phyloP scores from a whole-genome alignment of 2,329 filamentous ascomycete species.

The Exophiala sp. region DNA sequence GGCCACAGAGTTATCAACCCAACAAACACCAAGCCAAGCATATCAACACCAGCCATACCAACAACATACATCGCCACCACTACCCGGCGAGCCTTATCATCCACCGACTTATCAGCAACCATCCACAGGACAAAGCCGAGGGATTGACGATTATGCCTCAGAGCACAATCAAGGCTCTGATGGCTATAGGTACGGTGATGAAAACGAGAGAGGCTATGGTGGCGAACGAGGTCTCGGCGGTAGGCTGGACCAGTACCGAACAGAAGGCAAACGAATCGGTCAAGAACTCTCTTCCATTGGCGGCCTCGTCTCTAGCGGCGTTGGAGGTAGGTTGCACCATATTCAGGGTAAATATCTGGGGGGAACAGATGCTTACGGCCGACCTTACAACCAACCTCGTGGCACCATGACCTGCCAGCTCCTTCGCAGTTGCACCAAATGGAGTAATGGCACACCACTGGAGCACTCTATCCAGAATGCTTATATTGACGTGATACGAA shows the following conservation, averaged over 20 bases:
- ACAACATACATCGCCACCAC: slow-evolving; percentile 3
- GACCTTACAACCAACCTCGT: slow-evolving; percentile 18
- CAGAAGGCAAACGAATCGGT: slow-evolving; percentile 29
- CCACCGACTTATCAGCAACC: slow-evolving; percentile 19
- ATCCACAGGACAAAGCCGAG: slow-evolving; percentile 17
- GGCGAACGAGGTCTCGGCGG: slow-evolving; percentile 33
- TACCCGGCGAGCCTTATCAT: slow-evolving; percentile 19
- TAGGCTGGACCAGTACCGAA: slow-evolving; percentile 31
- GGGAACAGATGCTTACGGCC: slow-evolving; percentile 21
- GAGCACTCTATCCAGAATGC: slow-evolving; percentile 84
- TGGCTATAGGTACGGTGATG: slow-evolving; percentile 32
- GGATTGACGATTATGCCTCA: slow-evolving; percentile 19
- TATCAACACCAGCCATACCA: slow-evolving; percentile 24
- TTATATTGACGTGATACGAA: slow-evolving; percentile 65
- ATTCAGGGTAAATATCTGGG: slow-evolving; percentile 31
- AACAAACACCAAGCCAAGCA: slow-evolving; percentile 15
- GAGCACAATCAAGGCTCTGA: slow-evolving; percentile 31
- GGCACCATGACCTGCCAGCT: slow-evolving; percentile 34
- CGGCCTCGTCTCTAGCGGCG: slow-evolving; percentile 36
- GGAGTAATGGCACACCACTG: slow-evolving; percentile 54
- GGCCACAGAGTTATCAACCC: slow-evolving; percentile 17
- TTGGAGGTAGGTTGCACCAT: slow-evolving; percentile 41
- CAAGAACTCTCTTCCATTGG: slow-evolving; percentile 37
- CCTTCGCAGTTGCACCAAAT: slow-evolving; percentile 46
- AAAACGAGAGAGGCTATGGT: slow-evolving; percentile 30